Conservation (phyloP, 257 asterid genomes). For the Solanum dulcamara region DNA sequence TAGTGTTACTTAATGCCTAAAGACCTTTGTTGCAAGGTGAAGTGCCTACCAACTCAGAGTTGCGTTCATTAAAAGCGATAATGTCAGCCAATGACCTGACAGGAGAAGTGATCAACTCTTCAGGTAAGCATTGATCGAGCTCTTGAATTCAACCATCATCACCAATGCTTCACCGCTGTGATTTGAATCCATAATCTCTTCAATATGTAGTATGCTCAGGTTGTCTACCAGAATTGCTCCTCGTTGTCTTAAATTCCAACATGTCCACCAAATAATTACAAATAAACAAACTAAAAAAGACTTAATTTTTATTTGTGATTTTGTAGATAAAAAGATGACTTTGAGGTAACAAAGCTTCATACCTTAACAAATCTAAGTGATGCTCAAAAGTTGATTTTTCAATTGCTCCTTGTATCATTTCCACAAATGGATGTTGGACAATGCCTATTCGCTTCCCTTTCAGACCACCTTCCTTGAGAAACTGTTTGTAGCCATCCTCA, state of each 20-base stretch:
- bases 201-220: slow-evolving; percentile 15
- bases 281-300: background rate
- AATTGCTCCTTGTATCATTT: background rate
- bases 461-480: slow-evolving; percentile 23
- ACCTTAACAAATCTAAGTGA: slow-evolving; percentile 24
- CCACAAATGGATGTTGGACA: slow-evolving; percentile 12
- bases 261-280: background rate
- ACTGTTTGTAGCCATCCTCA: slow-evolving; percentile 26
- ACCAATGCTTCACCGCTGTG: background rate
- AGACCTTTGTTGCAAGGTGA: background rate
- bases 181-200: background rate
- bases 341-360: slow-evolving; percentile 3
- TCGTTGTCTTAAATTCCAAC: slow-evolving; percentile 13
- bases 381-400: slow-evolving; percentile 7
- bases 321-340: slow-evolving; percentile 7
- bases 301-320: background rate
- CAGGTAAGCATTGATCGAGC: slow-evolving; percentile 24
- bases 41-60: slow-evolving; percentile 11
- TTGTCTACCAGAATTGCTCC: slow-evolving; percentile 29
- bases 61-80: slow-evolving; percentile 29
- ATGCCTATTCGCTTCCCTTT: slow-evolving; percentile 36
- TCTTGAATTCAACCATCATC: slow-evolving; percentile 28
- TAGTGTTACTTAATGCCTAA: background rate
- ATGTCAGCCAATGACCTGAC: slow-evolving; percentile 32
- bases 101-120: slow-evolving; percentile 21